A percentile compares a stretch with the other conserved stretches of the same genome.
These are phyloP conservation scores for Cercophora newfieldiana DNA, from an alignment of 495 filamentous ascomycete genomes.

Conservation along the genomic window DNA sequence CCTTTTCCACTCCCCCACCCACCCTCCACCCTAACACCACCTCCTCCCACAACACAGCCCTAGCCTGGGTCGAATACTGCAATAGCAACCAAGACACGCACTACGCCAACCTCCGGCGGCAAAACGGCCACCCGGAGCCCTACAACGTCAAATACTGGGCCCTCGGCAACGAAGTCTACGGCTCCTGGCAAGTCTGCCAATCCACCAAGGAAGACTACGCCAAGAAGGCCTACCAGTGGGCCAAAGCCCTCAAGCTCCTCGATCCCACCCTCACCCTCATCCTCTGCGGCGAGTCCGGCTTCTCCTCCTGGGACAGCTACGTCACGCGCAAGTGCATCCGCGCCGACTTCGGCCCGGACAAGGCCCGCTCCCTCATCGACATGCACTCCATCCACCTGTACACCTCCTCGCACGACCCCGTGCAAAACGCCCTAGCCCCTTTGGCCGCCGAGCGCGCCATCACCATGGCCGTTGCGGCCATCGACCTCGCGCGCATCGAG, in stretches of 20 bases:
- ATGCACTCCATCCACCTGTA: conserved; percentile 73
- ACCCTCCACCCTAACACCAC: too few species aligned
- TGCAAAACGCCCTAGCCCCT: conserved; percentile 61
- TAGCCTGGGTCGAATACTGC: conserved; percentile 82
- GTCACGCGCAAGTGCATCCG: conserved; percentile 68
- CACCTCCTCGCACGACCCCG: conserved; percentile 54
- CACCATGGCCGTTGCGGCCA: conserved; percentile 63
- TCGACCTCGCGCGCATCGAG: conserved; percentile 75
- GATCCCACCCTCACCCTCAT: conserved; percentile 66
- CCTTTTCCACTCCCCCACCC: not conserved
- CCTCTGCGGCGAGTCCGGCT: conserved; percentile 71
- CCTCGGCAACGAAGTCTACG: conserved; percentile 73
- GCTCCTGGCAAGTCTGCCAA: conserved; percentile 79
- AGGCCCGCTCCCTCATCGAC: conserved; percentile 44
- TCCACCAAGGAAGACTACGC: conserved; percentile 75
- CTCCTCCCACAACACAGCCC: conserved; percentile 24
- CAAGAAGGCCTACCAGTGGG: conserved; percentile 76
- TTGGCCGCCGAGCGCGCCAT: conserved; percentile 73
- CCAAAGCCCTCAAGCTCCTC: conserved; percentile 74
- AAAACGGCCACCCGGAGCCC: conserved; percentile 69
- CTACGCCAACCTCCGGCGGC: conserved; percentile 73
- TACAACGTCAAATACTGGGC: conserved; percentile 67
- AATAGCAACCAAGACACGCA: conserved; percentile 70
- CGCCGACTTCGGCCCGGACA: conserved; percentile 26
- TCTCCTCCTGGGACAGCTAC: conserved; percentile 68